Conservation (phyloP, 164 flowering plant species). For the Vitis labrusca region DNA sequence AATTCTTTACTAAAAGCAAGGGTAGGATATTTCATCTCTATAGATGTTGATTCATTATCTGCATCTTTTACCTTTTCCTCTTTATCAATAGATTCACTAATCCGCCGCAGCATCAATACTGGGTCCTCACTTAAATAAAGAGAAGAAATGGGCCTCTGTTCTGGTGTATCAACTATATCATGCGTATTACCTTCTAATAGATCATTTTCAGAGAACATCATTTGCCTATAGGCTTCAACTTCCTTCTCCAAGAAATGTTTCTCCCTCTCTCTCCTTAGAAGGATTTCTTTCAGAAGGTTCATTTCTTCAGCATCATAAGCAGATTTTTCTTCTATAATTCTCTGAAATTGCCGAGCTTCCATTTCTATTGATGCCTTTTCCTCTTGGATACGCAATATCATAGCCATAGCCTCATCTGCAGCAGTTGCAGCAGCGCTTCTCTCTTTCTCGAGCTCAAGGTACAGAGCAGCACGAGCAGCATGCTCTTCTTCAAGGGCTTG, state of each 20-base stretch:
- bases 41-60: constrained; percentile 14
- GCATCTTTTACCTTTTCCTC: constrained; percentile 22
- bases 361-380: constrained; percentile 88
- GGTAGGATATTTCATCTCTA: constrained; percentile 11
- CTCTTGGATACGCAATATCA: constrained; percentile 88
- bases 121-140: constrained; percentile 43
- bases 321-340: constrained; percentile 81
- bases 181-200: constrained; percentile 24
- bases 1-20: constrained; percentile 27
- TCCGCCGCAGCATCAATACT: constrained; percentile 36
- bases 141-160: constrained; percentile 14
- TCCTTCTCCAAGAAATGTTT: constrained; percentile 80
- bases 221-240: constrained; percentile 69
- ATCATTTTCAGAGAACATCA: constrained; percentile 32
- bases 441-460: constrained; percentile 83
- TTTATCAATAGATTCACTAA: constrained; percentile 37
- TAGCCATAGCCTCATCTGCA: constrained; percentile 95
- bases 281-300: constrained; percentile 81
- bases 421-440: constrained; percentile 91
- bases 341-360: constrained; percentile 86
- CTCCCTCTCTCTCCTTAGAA: constrained; percentile 79
- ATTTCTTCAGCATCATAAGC: constrained; percentile 92
- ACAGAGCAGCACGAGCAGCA: constrained; percentile 53
- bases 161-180: constrained; percentile 15
- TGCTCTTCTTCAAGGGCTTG: constrained; percentile 71